Evolutionary conservation across 192 early-diverging fungal species (phyloP).

Genomic region (Backusella circina): DNA sequence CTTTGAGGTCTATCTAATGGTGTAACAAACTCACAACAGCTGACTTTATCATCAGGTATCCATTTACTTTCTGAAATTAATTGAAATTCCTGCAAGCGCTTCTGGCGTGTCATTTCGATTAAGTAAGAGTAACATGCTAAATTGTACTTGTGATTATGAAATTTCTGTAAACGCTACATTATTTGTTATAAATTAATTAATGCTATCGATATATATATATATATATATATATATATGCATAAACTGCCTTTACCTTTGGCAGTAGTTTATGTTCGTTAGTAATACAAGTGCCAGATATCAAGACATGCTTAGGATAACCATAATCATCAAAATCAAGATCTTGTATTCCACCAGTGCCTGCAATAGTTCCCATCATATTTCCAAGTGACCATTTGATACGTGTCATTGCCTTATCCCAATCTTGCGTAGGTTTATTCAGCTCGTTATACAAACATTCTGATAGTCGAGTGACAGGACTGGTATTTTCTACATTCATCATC

Average conservation of each 20-base stretch:
- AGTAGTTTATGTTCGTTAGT: slow-evolving; percentile 1
- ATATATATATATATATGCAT: neutral
- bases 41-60: neutral
- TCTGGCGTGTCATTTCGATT: neutral
- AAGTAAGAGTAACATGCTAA: neutral
- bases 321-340: neutral
- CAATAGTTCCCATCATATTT: neutral
- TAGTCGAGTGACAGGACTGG: neutral
- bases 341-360: neutral
- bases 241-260: neutral
- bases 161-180: neutral
- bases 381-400: slow-evolving; percentile 1
- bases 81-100: neutral
- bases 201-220: neutral
- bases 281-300: slow-evolving; percentile 6
- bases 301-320: slow-evolving; percentile 1
- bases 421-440: neutral
- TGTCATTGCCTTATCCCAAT: neutral
- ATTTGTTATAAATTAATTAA: neutral
- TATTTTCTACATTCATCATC: neutral
- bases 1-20: neutral
- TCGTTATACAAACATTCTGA: neutral
- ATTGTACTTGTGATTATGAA: neutral
- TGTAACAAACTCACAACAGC: neutral
- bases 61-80: slow-evolving; percentile 2